phyloP scores from a whole-genome alignment of 352 stramenopile genomes.

The Phytophthora agathidicida region DNA sequence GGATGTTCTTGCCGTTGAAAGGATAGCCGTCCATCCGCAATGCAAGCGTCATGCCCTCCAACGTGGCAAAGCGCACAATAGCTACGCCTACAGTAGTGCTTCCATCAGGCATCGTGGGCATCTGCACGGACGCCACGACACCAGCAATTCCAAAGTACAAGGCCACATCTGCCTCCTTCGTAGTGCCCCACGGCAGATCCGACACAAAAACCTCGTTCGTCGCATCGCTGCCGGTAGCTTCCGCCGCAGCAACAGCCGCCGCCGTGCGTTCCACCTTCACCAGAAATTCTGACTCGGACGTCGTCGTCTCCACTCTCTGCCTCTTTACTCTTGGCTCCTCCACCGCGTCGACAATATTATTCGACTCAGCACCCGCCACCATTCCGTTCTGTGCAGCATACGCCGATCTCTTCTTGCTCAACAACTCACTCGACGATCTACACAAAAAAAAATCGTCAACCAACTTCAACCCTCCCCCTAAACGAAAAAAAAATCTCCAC shows the following conservation, averaged over 20 bases:
- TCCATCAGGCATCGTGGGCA: conserved; percentile 74
- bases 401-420: conserved; percentile 39
- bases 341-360: conserved; percentile 23
- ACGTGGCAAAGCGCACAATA: conserved; percentile 58
- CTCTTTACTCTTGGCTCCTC: conserved; percentile 41
- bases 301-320: conserved; percentile 32
- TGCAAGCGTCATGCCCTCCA: conserved; percentile 57
- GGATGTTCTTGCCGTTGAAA: conserved; percentile 73
- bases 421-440: conserved; percentile 47
- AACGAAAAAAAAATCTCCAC: background rate
- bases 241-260: conserved; percentile 20
- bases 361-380: background rate
- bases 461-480: background rate
- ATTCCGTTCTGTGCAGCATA: conserved; percentile 15
- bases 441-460: background rate
- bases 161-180: conserved; percentile 52
- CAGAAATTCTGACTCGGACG: conserved; percentile 28
- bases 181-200: conserved; percentile 63
- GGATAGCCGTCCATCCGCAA: conserved; percentile 74
- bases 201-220: conserved; percentile 66
- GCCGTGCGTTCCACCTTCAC: conserved; percentile 61
- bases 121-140: conserved; percentile 56
- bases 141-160: conserved; percentile 72
- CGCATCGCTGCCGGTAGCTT: conserved; percentile 11
- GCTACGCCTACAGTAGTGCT: conserved; percentile 74